Evolutionary conservation across 768 basidiomycete species (phyloP).

Genomic region (Amylocystis lapponica): DNA sequence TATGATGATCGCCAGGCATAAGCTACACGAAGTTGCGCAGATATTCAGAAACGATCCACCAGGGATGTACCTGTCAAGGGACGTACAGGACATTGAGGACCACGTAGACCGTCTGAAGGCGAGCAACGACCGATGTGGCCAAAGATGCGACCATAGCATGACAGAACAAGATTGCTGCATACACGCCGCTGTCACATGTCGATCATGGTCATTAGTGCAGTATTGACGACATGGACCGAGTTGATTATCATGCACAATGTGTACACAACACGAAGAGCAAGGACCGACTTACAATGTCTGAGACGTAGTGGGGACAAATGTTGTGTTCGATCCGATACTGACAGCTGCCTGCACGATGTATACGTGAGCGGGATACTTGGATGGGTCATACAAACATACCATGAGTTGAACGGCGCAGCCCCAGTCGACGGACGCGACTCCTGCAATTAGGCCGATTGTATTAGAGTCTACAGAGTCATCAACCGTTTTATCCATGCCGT

Average conservation of each 20-base stretch:
- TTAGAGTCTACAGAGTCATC: constrained; percentile 20
- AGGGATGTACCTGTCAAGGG: too few species aligned
- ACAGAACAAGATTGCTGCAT: constrained; percentile 25
- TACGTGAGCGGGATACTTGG: too few species aligned
- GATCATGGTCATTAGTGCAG: too few species aligned
- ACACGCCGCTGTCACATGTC: constrained; percentile 24
- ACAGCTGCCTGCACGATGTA: constrained; percentile 24
- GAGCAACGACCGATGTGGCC: constrained; percentile 28
- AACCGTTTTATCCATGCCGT: not conserved
- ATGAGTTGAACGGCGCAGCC: constrained; percentile 33
- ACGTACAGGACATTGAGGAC: constrained; percentile 32
- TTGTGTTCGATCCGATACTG: constrained; percentile 24
- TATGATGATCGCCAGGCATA: constrained; percentile 29
- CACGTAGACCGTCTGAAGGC: constrained; percentile 30
- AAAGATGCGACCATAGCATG: constrained; percentile 29
- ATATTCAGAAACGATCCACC: too few species aligned
- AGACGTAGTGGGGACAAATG: constrained; percentile 20
- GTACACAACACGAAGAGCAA: too few species aligned
- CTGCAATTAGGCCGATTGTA: constrained; percentile 32
- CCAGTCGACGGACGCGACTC: constrained; percentile 31
- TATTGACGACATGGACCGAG: too few species aligned
- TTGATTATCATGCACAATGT: too few species aligned
- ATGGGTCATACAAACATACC: constrained; percentile 1
- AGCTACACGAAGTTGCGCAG: too few species aligned
- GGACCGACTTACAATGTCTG: constrained; percentile 22